These are phyloP conservation scores for Camellia granthamiana DNA, from an alignment of 148 eudicot species.

Conservation along the genomic window DNA sequence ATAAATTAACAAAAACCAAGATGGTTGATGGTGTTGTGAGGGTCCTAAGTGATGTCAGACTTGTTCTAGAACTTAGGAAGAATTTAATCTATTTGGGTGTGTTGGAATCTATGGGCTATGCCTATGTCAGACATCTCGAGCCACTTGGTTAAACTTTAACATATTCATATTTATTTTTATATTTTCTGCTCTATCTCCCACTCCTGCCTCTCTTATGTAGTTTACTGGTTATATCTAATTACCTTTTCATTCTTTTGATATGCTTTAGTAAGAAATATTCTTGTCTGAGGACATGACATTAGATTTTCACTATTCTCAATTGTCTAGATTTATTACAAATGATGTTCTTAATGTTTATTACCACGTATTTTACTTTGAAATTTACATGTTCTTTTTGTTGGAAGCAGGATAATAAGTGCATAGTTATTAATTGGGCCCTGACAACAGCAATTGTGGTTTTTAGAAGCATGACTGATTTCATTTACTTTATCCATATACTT, in stretches of 20 bases:
- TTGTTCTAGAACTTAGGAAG: too few relatives aligned
- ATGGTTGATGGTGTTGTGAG: too few relatives aligned
- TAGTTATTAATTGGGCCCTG: slow-evolving; percentile 46
- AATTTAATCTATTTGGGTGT: too few relatives aligned
- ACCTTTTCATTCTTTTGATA: background rate
- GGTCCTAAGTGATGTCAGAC: too few relatives aligned
- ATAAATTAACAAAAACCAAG: too few relatives aligned
- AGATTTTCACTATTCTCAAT: too few relatives aligned
- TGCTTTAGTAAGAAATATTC: too few relatives aligned
- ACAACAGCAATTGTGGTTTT: slow-evolving; percentile 48
- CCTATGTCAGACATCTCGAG: too few relatives aligned
- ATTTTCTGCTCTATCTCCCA: background rate
- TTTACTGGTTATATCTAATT: background rate
- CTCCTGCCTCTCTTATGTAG: background rate
- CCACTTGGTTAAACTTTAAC: too few relatives aligned
- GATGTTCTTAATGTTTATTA: background rate
- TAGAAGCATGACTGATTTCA: slow-evolving; percentile 64
- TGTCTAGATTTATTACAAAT: background rate
- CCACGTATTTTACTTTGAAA: background rate
- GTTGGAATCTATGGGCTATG: too few relatives aligned
- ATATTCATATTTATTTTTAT: background rate
- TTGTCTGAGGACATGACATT: too few relatives aligned
- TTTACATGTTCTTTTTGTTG: slow-evolving; percentile 9
- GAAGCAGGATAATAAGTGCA: slow-evolving; percentile 56
- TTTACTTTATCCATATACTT: slow-evolving; percentile 59